Evolutionary conservation across 148 eudicot genomes (phyloP).

Genomic region (Camellia lanceoleosa): DNA sequence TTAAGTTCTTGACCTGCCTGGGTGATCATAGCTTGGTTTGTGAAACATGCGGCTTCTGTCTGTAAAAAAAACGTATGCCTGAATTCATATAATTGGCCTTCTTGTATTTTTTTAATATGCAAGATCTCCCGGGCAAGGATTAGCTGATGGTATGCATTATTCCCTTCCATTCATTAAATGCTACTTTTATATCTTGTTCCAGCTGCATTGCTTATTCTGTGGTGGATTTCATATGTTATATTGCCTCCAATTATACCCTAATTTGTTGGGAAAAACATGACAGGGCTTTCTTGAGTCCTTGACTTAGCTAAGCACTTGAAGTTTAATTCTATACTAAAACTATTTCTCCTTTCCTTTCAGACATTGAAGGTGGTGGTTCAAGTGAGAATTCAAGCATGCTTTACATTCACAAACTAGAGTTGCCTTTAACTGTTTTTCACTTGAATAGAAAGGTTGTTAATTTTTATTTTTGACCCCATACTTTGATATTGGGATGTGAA

Average conservation of each 20-base stretch:
- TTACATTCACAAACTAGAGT: slow-evolving; percentile 59
- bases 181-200: not conserved
- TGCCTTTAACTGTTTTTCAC: slow-evolving; percentile 61
- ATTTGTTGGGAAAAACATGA: not conserved
- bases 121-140: slow-evolving; percentile 14
- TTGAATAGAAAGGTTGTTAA: slow-evolving; percentile 64
- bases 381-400: slow-evolving; percentile 32
- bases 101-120: not conserved
- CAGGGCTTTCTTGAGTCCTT: not conserved
- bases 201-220: not conserved
- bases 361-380: slow-evolving; percentile 32
- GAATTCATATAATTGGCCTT: not conserved
- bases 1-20: not conserved
- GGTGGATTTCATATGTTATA: not conserved
- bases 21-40: not conserved
- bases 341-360: slow-evolving; percentile 33
- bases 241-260: not conserved
- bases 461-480: no score
- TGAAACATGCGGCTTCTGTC: not conserved
- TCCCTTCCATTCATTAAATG: not conserved
- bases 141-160: slow-evolving; percentile 1
- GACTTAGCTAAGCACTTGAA: slow-evolving; percentile 9
- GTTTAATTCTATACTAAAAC: slow-evolving; percentile 23
- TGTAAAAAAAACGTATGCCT: not conserved
- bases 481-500: no score